A percentile compares a stretch with the other conserved stretches of the same genome.
These are phyloP conservation scores for Capsella bursapastoris DNA, from an alignment of 345 rosid genomes.

Conservation along the genomic window DNA sequence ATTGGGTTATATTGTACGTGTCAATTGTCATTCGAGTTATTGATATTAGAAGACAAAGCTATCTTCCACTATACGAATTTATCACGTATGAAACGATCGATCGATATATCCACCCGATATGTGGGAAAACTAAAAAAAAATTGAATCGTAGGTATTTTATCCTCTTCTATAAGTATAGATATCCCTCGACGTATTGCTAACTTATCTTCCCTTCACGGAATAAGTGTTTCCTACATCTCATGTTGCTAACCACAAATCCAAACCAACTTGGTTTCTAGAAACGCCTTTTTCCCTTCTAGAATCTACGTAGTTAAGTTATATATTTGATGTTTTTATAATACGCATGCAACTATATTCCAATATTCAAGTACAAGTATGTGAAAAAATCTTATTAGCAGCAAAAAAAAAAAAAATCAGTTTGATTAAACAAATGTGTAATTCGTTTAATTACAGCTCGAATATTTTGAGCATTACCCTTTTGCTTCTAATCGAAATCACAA, in stretches of 20 bases:
- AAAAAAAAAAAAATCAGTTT: too few relatives aligned
- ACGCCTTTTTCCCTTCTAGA: background rate
- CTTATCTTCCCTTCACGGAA: background rate
- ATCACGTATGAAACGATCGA: conserved; percentile 6
- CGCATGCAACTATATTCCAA: background rate
- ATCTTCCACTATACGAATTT: background rate
- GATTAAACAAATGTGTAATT: too few relatives aligned
- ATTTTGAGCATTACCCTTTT: too few relatives aligned
- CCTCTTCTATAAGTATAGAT: too few relatives aligned
- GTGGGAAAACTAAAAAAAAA: background rate
- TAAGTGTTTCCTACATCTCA: background rate
- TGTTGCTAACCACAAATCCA: conserved; percentile 3
- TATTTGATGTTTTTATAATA: background rate
- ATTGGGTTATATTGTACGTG: background rate
- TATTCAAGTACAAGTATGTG: too few relatives aligned
- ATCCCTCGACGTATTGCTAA: background rate
- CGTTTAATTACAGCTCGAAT: too few relatives aligned
- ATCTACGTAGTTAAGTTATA: background rate
- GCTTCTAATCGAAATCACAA: too few relatives aligned
- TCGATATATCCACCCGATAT: background rate
- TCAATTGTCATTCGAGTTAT: background rate
- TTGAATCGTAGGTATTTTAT: background rate
- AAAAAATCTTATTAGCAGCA: too few relatives aligned
- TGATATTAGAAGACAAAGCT: background rate
- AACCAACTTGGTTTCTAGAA: background rate